A percentile compares a stretch with the other conserved stretches of the same genome.
These are phyloP conservation scores for Capsicum baccatum DNA, from an alignment of 257 asterid species.

Conservation along the genomic window DNA sequence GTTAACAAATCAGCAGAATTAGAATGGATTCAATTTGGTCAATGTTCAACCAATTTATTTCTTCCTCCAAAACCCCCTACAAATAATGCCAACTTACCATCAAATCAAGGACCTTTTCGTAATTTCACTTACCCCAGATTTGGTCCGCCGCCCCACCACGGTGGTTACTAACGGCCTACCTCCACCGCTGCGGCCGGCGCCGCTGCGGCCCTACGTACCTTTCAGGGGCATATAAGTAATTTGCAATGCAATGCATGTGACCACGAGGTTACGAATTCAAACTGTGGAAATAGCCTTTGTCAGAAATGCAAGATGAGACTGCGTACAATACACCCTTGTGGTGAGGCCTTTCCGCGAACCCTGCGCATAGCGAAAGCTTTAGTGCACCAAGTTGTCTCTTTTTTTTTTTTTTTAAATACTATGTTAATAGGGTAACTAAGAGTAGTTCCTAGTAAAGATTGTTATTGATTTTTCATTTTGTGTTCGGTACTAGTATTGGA, in stretches of 20 bases:
- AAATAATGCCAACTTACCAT: not conserved
- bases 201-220: not conserved
- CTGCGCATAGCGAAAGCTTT: too few relatives aligned
- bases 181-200: not conserved
- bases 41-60: slow-evolving; percentile 28
- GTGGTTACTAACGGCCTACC: not conserved
- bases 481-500: rapidly evolving
- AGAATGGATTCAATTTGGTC: slow-evolving; percentile 30
- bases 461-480: too few relatives aligned
- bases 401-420: not conserved
- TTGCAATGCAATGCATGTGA: not conserved
- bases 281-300: too few relatives aligned
- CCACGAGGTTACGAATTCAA: too few relatives aligned
- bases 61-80: not conserved
- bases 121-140: not conserved
- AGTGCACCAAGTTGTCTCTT: too few relatives aligned
- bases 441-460: not conserved
- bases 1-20: slow-evolving; percentile 15
- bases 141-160: not conserved
- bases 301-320: too few relatives aligned
- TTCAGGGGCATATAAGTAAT: not conserved
- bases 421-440: not conserved
- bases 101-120: slow-evolving; percentile 20
- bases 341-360: too few relatives aligned
- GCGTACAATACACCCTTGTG: too few relatives aligned